Conservation (phyloP, 192 early-diverging fungal species). For the Piromyces sp. region DNA sequence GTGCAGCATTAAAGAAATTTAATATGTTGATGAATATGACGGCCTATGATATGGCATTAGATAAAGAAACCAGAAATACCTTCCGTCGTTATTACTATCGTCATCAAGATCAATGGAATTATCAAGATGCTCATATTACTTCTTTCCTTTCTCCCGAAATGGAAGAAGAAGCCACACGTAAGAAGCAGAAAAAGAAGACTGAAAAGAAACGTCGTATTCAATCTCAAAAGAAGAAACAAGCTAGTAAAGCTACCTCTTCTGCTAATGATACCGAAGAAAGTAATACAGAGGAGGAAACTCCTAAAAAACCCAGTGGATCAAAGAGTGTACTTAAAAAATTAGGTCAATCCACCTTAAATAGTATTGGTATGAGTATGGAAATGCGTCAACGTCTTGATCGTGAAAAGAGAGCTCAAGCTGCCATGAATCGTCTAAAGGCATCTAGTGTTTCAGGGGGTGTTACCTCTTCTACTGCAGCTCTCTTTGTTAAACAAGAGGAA, state of each 20-base stretch:
- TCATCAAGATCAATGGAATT: slow-evolving; percentile 46
- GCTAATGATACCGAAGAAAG: slow-evolving; percentile 6
- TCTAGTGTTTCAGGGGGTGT: not conserved
- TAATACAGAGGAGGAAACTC: slow-evolving; percentile 2
- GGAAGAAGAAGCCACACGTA: slow-evolving; percentile 50
- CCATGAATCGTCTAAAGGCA: not conserved
- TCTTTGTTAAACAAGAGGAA: not conserved
- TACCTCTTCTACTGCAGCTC: not conserved
- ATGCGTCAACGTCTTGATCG: slow-evolving; percentile 49
- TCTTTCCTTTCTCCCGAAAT: slow-evolving; percentile 53
- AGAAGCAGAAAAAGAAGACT: slow-evolving; percentile 41
- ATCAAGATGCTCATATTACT: slow-evolving; percentile 44
- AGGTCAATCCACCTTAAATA: slow-evolving; percentile 9
- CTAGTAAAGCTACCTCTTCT: slow-evolving; percentile 1
- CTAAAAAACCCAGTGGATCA: not conserved
- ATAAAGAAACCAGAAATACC: slow-evolving; percentile 51
- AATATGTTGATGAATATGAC: not conserved
- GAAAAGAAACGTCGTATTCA: slow-evolving; percentile 36
- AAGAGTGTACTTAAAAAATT: not conserved
- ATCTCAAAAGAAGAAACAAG: slow-evolving; percentile 15
- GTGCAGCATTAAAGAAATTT: not conserved
- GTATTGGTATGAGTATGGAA: slow-evolving; percentile 48
- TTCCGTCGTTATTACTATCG: slow-evolving; percentile 51
- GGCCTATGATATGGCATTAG: slow-evolving; percentile 47
- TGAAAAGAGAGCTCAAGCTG: slow-evolving; percentile 26